A percentile compares a stretch with the other conserved stretches of the same genome.
Conservation (phyloP, 2,329 filamentous ascomycete genomes). For the Hysterium pulicare region DNA sequence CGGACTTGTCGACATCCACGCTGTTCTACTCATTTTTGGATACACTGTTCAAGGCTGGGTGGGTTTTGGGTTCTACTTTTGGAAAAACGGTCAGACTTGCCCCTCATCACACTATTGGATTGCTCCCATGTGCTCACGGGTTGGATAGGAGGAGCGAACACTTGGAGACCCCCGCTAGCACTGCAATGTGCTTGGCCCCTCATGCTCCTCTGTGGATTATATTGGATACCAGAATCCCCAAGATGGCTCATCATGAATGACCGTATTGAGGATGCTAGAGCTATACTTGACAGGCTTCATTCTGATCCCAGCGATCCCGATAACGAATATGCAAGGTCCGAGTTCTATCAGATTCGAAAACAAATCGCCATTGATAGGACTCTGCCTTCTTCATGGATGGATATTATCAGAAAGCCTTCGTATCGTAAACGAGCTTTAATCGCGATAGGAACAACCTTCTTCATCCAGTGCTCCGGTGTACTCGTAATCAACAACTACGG, state of each 20-base stretch:
- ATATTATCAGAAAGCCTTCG: constrained; percentile 23
- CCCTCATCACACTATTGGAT: no score
- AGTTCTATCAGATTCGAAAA: constrained; percentile 28
- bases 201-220: constrained; percentile 49
- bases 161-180: constrained; percentile 47
- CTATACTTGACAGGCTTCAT: constrained; percentile 59
- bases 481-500: constrained; percentile 31
- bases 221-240: constrained; percentile 59
- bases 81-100: constrained; percentile 8
- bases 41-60: constrained; percentile 21
- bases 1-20: constrained; percentile 33
- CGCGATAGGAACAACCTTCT: constrained; percentile 22
- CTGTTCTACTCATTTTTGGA: constrained; percentile 20
- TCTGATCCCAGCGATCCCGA: constrained; percentile 50
- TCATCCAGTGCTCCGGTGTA: constrained; percentile 28
- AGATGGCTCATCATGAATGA: constrained; percentile 63
- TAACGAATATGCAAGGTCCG: constrained; percentile 20
- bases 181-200: constrained; percentile 49
- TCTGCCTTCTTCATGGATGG: constrained; percentile 19
- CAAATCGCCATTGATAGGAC: constrained; percentile 27
- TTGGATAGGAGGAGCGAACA: constrained; percentile 28
- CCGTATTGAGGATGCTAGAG: constrained; percentile 56
- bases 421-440: constrained; percentile 23
- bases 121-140: no score
- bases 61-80: constrained; percentile 27